These are phyloP conservation scores for Nakazawaea peltata DNA, from an alignment of 805 yeast species.

Conservation along the genomic window DNA sequence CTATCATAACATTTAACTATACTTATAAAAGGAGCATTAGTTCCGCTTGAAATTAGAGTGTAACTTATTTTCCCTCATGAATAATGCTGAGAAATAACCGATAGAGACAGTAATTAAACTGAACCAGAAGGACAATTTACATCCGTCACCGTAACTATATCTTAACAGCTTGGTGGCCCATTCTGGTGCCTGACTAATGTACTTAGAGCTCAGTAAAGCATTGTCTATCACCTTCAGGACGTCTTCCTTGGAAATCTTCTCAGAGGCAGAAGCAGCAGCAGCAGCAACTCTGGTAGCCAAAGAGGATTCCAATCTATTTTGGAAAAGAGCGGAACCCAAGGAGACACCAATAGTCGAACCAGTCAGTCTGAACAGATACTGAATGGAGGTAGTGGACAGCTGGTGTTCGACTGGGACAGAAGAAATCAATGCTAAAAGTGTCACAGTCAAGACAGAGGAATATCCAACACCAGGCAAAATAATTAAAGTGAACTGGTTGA, in stretches of 20 bases:
- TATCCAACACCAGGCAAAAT: constrained; percentile 48
- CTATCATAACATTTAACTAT: no score
- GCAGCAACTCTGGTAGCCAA: constrained; percentile 15
- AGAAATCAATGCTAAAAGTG: constrained; percentile 62
- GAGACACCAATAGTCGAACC: constrained; percentile 84
- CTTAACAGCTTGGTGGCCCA: constrained; percentile 10
- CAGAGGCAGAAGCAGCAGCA: not conserved
- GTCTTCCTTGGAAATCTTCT: not conserved
- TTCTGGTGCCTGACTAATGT: constrained; percentile 5
- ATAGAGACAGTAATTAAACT: constrained; percentile 5
- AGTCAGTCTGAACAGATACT: constrained; percentile 77
- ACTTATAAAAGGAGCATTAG: no score
- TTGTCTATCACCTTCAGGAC: constrained; percentile 5
- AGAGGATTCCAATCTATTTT: constrained; percentile 29
- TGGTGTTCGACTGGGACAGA: constrained; percentile 61
- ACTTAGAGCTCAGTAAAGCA: constrained; percentile 8
- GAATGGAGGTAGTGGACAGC: constrained; percentile 78
- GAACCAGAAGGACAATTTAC: constrained; percentile 9
- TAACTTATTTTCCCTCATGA: constrained; percentile 11
- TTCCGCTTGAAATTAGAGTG: constrained; percentile 9
- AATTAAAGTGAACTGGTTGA: constrained; percentile 38
- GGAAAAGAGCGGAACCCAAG: constrained; percentile 59
- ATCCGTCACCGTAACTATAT: constrained; percentile 9
- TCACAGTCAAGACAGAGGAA: constrained; percentile 54
- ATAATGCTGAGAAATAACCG: constrained; percentile 5